A percentile compares a stretch with the other conserved stretches of the same genome.
Evolutionary conservation across 2,329 filamentous ascomycete genomes (phyloP).

Genomic region (Sphaceloma murrayae): DNA sequence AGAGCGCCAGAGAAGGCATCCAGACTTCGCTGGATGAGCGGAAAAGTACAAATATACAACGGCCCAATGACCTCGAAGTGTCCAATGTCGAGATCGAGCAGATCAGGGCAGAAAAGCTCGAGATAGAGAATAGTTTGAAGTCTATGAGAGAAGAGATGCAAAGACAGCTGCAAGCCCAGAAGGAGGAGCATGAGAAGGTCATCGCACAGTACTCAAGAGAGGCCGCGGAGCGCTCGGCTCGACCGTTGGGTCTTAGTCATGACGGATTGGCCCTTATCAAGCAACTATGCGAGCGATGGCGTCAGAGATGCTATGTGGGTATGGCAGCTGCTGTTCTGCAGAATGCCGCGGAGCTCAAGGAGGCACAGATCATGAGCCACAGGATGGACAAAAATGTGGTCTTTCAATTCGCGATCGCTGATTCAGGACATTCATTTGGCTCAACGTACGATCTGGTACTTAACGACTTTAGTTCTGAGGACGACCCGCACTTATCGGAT

Average conservation of each 20-base stretch:
- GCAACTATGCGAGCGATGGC: constrained; percentile 63
- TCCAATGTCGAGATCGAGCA: constrained; percentile 72
- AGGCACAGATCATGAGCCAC: constrained; percentile 96
- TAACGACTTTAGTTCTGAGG: constrained; percentile 79
- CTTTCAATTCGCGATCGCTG: constrained; percentile 90
- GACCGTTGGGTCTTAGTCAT: constrained; percentile 55
- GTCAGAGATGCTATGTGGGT: constrained; percentile 72
- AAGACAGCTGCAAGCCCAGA: constrained; percentile 71
- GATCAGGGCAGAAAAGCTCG: constrained; percentile 68
- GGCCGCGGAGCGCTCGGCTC: constrained; percentile 40
- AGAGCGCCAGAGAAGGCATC: constrained; percentile 70
- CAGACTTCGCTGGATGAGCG: constrained; percentile 70
- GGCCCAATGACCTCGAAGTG: constrained; percentile 64
- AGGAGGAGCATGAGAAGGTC: constrained; percentile 73
- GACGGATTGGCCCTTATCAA: constrained; percentile 63
- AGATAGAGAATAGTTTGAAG: constrained; percentile 73
- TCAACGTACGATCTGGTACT: constrained; percentile 96
- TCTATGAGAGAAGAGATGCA: constrained; percentile 83
- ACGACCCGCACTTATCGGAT: constrained; percentile 59
- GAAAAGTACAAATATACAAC: constrained; percentile 73
- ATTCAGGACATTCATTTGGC: constrained; percentile 75
- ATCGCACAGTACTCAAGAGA: constrained; percentile 62
- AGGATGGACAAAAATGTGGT: constrained; percentile 86
- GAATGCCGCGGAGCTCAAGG: constrained; percentile 78
- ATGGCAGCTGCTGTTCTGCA: constrained; percentile 91